phyloP scores from a whole-genome alignment of 441 rosid genomes.

The Bruguiera hainesii region DNA sequence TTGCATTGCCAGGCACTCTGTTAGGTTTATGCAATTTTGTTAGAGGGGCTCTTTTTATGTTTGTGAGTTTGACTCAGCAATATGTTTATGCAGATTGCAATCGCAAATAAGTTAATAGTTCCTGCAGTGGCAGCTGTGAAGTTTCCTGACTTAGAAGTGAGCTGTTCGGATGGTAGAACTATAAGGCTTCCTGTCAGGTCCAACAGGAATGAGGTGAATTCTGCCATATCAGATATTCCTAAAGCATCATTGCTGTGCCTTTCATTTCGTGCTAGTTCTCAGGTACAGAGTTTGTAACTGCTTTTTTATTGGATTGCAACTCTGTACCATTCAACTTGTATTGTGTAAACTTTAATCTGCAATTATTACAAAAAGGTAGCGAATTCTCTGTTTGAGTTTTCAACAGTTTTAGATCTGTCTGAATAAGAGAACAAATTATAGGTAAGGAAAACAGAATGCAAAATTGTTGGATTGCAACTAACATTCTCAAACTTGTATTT shows the following conservation, averaged over 20 bases:
- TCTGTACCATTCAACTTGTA: no score
- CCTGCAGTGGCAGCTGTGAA: constrained; percentile 60
- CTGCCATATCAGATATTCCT: constrained; percentile 33
- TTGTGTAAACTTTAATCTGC: no score
- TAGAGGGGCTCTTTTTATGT: no score
- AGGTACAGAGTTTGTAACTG: constrained; percentile 36
- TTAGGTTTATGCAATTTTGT: background rate
- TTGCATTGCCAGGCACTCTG: no score
- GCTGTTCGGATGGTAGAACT: constrained; percentile 41
- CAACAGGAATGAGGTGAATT: constrained; percentile 25
- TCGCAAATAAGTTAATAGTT: constrained; percentile 57
- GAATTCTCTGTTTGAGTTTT: background rate
- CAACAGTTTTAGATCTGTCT: no score
- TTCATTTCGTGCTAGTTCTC: constrained; percentile 79
- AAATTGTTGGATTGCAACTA: no score
- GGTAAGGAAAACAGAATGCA: no score
- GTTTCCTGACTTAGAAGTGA: constrained; percentile 60
- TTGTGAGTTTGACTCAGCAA: constrained; percentile 9
- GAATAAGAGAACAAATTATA: no score
- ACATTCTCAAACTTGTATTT: no score
- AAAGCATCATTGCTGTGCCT: constrained; percentile 67
- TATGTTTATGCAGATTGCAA: constrained; percentile 50
- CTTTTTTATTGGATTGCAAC: no score
- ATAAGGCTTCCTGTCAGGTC: constrained; percentile 55
- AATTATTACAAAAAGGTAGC: no score